These are phyloP conservation scores for Thelonectria rubi DNA, from an alignment of 2,329 filamentous ascomycete genomes.

Conservation along the genomic window DNA sequence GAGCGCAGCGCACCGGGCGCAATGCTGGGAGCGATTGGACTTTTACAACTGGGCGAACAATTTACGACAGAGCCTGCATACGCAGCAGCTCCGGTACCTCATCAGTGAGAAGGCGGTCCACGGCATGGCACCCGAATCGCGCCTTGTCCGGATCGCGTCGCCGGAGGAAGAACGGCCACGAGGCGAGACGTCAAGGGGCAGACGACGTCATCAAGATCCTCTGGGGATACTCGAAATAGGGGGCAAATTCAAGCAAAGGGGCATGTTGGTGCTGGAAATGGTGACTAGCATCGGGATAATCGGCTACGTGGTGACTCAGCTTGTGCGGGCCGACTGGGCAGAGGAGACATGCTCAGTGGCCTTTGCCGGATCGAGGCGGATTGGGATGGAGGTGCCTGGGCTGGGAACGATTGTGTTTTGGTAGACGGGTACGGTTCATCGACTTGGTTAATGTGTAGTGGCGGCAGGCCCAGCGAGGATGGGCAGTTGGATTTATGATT, in stretches of 20 bases:
- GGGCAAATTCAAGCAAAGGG: constrained; percentile 69
- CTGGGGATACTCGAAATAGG: constrained; percentile 78
- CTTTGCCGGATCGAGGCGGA: constrained; percentile 27
- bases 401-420: constrained; percentile 36
- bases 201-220: constrained; percentile 70
- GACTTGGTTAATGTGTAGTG: neutral
- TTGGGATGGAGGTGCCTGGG: constrained; percentile 35
- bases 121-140: constrained; percentile 28
- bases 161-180: constrained; percentile 9
- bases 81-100: constrained; percentile 43
- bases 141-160: constrained; percentile 28
- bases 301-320: constrained; percentile 75
- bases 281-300: constrained; percentile 78
- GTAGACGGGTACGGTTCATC: constrained; percentile 8
- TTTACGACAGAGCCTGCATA: constrained; percentile 48
- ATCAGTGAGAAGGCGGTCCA: constrained; percentile 33
- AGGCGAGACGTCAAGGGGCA: constrained; percentile 18
- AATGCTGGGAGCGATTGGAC: constrained; percentile 46
- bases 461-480: neutral
- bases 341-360: constrained; percentile 30
- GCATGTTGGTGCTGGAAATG: constrained; percentile 76
- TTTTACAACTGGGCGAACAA: constrained; percentile 50
- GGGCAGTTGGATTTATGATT: neutral
- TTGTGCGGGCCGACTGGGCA: constrained; percentile 48
- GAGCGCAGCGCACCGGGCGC: constrained; percentile 25